Conservation (phyloP, 2,329 filamentous ascomycete genomes). For the Ceratocystis lukuohia region DNA sequence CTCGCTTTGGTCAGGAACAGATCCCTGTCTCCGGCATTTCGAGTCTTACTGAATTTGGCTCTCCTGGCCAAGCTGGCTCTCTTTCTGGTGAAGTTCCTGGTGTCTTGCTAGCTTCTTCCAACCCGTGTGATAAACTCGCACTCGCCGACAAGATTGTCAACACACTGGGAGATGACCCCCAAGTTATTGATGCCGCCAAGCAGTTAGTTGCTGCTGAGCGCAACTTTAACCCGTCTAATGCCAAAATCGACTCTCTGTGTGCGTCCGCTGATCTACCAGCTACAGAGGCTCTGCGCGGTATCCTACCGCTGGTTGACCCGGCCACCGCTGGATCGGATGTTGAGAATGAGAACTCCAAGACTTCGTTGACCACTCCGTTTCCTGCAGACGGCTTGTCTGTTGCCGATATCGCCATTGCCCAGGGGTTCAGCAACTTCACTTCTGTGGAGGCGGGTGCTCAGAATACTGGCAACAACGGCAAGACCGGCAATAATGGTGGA, state of each 20-base stretch:
- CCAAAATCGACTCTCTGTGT: constrained; percentile 49
- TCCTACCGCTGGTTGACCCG: constrained; percentile 55
- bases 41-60: constrained; percentile 40
- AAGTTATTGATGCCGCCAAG: constrained; percentile 47
- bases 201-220: constrained; percentile 49
- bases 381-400: constrained; percentile 48
- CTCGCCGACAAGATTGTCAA: constrained; percentile 52
- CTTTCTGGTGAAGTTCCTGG: constrained; percentile 49
- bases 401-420: constrained; percentile 47
- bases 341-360: constrained; percentile 46
- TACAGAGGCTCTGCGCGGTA: constrained; percentile 47
- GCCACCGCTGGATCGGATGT: constrained; percentile 41
- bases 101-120: constrained; percentile 49
- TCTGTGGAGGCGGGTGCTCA: constrained; percentile 26
- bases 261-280: constrained; percentile 48
- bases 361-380: constrained; percentile 41
- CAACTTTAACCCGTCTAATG: constrained; percentile 57
- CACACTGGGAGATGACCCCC: constrained; percentile 44
- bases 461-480: constrained; percentile 21
- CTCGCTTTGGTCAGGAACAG: constrained; percentile 53
- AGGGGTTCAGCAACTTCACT: constrained; percentile 52
- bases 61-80: constrained; percentile 47
- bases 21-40: constrained; percentile 41
- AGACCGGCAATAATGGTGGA: constrained; percentile 20
- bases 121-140: constrained; percentile 52